Percentiles rank a stretch among this genome's conserved stretches.
These are phyloP conservation scores for Cyanidiococcus yangmingshanensis DNA, from an alignment of 23 red algal genomes.

Conservation along the genomic window DNA sequence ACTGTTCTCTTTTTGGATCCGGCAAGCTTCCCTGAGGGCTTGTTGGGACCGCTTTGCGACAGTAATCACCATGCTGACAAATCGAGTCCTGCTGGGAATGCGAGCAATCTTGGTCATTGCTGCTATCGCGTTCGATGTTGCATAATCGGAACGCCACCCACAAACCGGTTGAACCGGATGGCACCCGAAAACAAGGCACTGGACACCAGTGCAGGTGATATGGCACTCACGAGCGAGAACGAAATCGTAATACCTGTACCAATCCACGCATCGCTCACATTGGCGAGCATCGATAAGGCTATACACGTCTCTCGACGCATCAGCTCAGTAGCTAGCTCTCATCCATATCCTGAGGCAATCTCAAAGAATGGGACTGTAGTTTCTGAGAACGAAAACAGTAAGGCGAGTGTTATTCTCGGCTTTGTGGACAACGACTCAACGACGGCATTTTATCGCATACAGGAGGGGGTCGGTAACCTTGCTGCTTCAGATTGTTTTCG, in stretches of 20 bases:
- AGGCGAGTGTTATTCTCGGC: conserved; percentile 32
- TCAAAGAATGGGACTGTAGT: background rate
- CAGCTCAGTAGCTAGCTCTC: background rate
- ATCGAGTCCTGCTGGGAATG: background rate
- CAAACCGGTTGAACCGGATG: background rate
- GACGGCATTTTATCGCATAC: conserved; percentile 69
- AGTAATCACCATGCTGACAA: background rate
- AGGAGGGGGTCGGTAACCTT: conserved; percentile 13
- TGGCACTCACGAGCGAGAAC: too few species aligned
- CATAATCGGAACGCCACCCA: background rate
- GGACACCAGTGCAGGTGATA: too few species aligned
- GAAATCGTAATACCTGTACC: conserved; percentile 40
- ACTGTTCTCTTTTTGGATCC: conserved; percentile 16
- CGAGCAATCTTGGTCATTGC: background rate
- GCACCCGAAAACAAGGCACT: too few species aligned
- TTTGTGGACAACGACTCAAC: conserved; percentile 65
- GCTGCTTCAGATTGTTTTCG: too few species aligned
- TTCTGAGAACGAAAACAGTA: background rate
- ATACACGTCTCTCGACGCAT: background rate
- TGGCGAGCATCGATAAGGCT: background rate
- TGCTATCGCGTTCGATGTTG: background rate
- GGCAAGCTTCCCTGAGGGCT: background rate
- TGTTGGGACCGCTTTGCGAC: background rate
- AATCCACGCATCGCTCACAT: conserved; percentile 17
- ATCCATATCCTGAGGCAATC: too few species aligned